Evolutionary conservation across 805 yeast species (phyloP).

Genomic region (Lipomyces kockii): DNA sequence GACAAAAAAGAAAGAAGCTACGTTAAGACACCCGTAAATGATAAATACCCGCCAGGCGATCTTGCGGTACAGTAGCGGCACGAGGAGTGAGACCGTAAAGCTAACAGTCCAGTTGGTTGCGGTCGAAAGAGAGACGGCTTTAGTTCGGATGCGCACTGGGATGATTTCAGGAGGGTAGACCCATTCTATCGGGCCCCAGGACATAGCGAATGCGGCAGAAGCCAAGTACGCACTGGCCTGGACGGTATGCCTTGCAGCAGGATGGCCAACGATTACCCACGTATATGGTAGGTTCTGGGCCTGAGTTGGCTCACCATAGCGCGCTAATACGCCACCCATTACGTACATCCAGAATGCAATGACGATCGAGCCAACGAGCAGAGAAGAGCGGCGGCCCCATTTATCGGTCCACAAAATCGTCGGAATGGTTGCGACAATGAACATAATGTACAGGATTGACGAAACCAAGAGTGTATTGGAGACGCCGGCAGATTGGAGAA

Average conservation of each 20-base stretch:
- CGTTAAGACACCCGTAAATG: constrained; percentile 68
- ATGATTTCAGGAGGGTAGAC: constrained; percentile 49
- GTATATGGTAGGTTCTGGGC: not conserved
- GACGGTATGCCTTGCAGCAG: constrained; percentile 57
- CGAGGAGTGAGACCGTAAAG: constrained; percentile 78
- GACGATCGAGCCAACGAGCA: constrained; percentile 72
- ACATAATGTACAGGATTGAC: not conserved
- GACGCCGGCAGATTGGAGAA: not conserved
- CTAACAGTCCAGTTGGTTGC: constrained; percentile 93
- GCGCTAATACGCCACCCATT: constrained; percentile 47
- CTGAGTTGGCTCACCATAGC: not conserved
- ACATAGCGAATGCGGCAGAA: constrained; percentile 74
- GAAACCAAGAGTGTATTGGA: not conserved
- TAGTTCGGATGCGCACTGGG: constrained; percentile 81
- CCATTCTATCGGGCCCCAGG: constrained; percentile 65
- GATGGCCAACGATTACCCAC: not conserved
- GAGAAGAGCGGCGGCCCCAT: constrained; percentile 89
- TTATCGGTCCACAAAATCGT: constrained; percentile 88
- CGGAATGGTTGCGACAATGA: constrained; percentile 67
- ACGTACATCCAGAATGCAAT: constrained; percentile 75
- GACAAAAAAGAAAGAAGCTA: constrained; percentile 36
- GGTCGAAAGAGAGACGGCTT: constrained; percentile 86
- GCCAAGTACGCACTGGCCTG: constrained; percentile 65
- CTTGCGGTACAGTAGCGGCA: constrained; percentile 76
- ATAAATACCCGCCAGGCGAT: constrained; percentile 84